These are phyloP conservation scores for Diversispora epigaea DNA, from an alignment of 192 early-diverging fungal genomes.

Conservation along the genomic window DNA sequence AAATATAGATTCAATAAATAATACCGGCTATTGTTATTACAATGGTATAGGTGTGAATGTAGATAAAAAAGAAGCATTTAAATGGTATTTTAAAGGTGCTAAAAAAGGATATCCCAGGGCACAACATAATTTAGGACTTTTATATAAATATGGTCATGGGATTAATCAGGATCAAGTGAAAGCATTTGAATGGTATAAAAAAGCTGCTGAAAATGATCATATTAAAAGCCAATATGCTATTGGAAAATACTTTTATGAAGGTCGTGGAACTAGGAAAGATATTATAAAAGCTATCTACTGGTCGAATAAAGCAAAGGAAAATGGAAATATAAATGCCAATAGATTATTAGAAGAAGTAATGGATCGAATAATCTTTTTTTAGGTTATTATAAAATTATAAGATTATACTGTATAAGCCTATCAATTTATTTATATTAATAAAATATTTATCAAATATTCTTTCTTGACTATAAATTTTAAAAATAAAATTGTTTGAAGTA, in stretches of 20 bases:
- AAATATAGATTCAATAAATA: conserved; percentile 75
- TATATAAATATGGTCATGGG: conserved; percentile 66
- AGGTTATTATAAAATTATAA: too few relatives aligned
- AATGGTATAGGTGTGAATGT: conserved; percentile 64
- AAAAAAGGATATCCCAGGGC: conserved; percentile 60
- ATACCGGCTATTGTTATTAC: conserved; percentile 58
- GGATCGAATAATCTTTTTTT: too few relatives aligned
- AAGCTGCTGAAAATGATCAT: conserved; percentile 62
- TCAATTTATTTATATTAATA: too few relatives aligned
- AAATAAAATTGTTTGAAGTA: too few relatives aligned
- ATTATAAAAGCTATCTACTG: background rate
- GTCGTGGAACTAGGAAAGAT: background rate
- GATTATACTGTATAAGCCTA: too few relatives aligned
- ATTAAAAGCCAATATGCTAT: conserved; percentile 58
- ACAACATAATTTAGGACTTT: conserved; percentile 76
- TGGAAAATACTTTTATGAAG: background rate
- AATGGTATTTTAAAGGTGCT: conserved; percentile 64
- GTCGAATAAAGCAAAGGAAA: background rate
- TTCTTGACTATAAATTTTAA: too few relatives aligned
- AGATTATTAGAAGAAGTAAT: too few relatives aligned
- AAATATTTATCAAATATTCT: too few relatives aligned
- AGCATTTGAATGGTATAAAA: conserved; percentile 64
- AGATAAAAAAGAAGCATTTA: conserved; percentile 62
- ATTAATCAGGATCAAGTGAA: conserved; percentile 46
- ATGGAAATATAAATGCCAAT: background rate